A percentile compares a stretch with the other conserved stretches of the same genome.
Evolutionary conservation across 2,329 filamentous ascomycete genomes (phyloP).

Genomic region (Didymella keratinophila): DNA sequence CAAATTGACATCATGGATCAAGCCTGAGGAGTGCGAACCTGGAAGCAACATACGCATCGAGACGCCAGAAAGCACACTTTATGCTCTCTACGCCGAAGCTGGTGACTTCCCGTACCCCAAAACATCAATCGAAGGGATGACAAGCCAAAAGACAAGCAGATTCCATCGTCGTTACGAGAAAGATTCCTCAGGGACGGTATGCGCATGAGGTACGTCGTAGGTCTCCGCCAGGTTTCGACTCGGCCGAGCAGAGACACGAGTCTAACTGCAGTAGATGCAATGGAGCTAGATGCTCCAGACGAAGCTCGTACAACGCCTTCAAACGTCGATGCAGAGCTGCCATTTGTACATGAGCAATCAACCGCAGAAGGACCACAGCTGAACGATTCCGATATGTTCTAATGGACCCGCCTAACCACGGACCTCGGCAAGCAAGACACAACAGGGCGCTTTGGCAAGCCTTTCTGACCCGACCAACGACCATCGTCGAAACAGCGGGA

Average conservation of each 20-base stretch:
- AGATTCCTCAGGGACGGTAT: not conserved
- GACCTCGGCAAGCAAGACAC: too few species aligned
- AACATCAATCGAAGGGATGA: not conserved
- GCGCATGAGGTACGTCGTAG: not conserved
- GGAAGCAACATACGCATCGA: not conserved
- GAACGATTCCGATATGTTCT: too few species aligned
- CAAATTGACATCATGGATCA: not conserved
- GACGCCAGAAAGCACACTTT: not conserved
- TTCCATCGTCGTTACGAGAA: not conserved
- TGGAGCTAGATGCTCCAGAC: too few species aligned
- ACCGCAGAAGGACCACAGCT: too few species aligned
- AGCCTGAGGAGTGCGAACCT: not conserved
- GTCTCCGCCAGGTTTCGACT: too few species aligned
- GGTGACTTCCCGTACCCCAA: not conserved
- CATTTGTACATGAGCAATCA: too few species aligned
- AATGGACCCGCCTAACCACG: not conserved
- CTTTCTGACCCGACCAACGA: not conserved
- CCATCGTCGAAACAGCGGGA: not conserved
- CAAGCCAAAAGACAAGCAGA: not conserved
- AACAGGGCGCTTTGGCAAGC: not conserved
- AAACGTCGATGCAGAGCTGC: too few species aligned
- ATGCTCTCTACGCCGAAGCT: not conserved
- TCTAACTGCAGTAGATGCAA: not conserved
- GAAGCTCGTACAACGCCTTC: too few species aligned
- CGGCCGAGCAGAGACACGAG: not conserved